phyloP scores from a whole-genome alignment of 1,284 basidiomycete species.

The Tylopilus sp. region DNA sequence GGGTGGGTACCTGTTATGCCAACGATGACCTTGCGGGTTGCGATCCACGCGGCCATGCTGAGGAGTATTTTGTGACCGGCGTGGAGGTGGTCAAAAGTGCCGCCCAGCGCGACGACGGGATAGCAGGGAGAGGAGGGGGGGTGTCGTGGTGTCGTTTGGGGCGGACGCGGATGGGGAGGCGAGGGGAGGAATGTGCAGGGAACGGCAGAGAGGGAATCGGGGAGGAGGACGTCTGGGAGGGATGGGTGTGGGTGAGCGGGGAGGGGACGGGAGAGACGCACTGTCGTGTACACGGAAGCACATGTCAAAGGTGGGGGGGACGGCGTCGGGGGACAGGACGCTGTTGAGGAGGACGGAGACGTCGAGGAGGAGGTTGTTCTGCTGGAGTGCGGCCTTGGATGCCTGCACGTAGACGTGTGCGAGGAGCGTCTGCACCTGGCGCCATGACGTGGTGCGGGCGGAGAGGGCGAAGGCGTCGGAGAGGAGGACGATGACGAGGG shows the following conservation, averaged over 20 bases:
- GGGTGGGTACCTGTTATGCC: slow-evolving; percentile 74
- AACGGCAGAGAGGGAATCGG: slow-evolving; percentile 21
- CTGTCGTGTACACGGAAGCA: slow-evolving; percentile 54
- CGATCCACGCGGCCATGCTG: slow-evolving; percentile 85
- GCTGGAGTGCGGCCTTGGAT: slow-evolving; percentile 63
- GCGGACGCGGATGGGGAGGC: slow-evolving; percentile 1
- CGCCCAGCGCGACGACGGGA: slow-evolving; percentile 61
- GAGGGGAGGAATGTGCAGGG: slow-evolving; percentile 38
- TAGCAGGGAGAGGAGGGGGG: slow-evolving; percentile 34
- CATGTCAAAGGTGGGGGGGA: slow-evolving; percentile 43
- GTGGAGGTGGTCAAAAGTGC: slow-evolving; percentile 96
- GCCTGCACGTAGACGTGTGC: slow-evolving; percentile 76
- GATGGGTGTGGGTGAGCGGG: neutral
- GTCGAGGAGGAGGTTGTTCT: slow-evolving; percentile 65
- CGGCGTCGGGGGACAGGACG: slow-evolving; percentile 41
- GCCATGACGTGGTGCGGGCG: slow-evolving; percentile 52
- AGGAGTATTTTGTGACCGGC: slow-evolving; percentile 97
- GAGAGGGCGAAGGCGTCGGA: slow-evolving; percentile 50
- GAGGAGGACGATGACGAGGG: slow-evolving; percentile 63
- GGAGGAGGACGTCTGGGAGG: slow-evolving; percentile 21
- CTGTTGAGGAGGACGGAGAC: slow-evolving; percentile 65
- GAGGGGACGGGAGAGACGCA: slow-evolving; percentile 24
- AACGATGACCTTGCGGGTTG: slow-evolving; percentile 78
- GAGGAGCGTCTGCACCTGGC: slow-evolving; percentile 62
- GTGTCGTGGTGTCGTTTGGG: neutral